A percentile compares a stretch with the other conserved stretches of the same genome.
These are phyloP conservation scores for Tolypocladium pustulatum DNA, from an alignment of 2,329 filamentous ascomycete genomes.

Conservation along the genomic window DNA sequence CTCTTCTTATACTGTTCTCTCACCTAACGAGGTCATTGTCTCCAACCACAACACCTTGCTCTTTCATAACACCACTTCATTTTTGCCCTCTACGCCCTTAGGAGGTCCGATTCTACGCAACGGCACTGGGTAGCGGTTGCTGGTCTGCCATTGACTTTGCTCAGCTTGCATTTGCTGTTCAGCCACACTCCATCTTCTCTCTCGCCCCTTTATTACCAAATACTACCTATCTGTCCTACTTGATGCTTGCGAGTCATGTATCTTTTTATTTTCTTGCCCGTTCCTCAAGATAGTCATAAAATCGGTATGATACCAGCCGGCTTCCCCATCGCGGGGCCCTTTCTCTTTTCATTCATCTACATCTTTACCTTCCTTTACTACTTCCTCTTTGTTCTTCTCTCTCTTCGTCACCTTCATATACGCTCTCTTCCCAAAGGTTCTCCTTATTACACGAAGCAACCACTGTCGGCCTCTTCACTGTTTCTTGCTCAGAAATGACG, in stretches of 20 bases:
- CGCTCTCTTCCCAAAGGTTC: not conserved
- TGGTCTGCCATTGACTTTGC: not conserved
- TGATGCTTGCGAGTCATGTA: not conserved
- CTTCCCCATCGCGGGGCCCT: not conserved
- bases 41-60: not conserved
- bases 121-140: not conserved
- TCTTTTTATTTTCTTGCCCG: not conserved
- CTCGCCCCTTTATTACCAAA: not conserved
- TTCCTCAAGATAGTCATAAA: not conserved
- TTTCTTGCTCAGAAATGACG: not conserved
- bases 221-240: not conserved
- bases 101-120: not conserved
- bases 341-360: not conserved
- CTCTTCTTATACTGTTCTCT: not conserved
- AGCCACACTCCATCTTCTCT: not conserved
- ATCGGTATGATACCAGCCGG: slow-evolving; percentile 2
- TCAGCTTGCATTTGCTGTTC: not conserved
- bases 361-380: not conserved
- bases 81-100: not conserved
- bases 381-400: not conserved
- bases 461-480: not conserved
- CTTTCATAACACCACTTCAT: not conserved
- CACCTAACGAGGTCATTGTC: not conserved
- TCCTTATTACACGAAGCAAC: not conserved
- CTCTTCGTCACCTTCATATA: not conserved